Evolutionary conservation across 768 basidiomycete genomes (phyloP), one percentile per base, ranked within the genome.

Genomic region (Suillus decipiens): DNA sequence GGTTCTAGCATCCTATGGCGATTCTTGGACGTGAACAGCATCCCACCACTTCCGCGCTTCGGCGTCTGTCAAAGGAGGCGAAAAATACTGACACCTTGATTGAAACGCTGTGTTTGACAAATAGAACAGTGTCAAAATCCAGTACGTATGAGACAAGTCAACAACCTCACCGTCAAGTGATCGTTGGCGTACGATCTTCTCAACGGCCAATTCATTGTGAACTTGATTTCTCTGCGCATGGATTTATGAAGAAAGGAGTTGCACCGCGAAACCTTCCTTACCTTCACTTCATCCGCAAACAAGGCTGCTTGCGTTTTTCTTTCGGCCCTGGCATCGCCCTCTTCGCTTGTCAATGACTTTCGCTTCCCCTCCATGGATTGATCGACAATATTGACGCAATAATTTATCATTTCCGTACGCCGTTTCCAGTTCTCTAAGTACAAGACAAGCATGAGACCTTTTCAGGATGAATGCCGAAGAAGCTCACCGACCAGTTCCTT

Each of bases 1-100:
- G 37, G 15, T 56, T 37, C 55, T 53, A 53, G 51, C 19, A 53
- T 47, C 17, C 9, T 19, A 19, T 33, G 59, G 65, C 69, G 70
- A 64, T 74, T 76, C 74, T 63, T 66, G 74, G 71, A 71, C 71
- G 63, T 67, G 71, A 33, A 75, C 79, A 61, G 73, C 68, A 42
- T 86, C 79, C 87, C 86, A 89, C 77, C 84, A 79, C 70, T 79
- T 78, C 45, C 80, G 81, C 6, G 82, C 81, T 64, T 90, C 88
- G 43, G 67, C 75, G 69, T 90, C 88, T 17, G 82, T 79, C 61
- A 72, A 67, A 37, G 91, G 88, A 8, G 90, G 90, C 57, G 81
- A 78, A 73, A 93, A 95, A 73, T 89, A 93, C 71, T 84, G 85
- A 78, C 92, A 95, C 57, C 91, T 88, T 51, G 89, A 83, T 63